Percentiles rank a stretch among this genome's conserved stretches.
Evolutionary conservation across 2,329 filamentous ascomycete genomes (phyloP).

Genomic region (Coniella lustricola): DNA sequence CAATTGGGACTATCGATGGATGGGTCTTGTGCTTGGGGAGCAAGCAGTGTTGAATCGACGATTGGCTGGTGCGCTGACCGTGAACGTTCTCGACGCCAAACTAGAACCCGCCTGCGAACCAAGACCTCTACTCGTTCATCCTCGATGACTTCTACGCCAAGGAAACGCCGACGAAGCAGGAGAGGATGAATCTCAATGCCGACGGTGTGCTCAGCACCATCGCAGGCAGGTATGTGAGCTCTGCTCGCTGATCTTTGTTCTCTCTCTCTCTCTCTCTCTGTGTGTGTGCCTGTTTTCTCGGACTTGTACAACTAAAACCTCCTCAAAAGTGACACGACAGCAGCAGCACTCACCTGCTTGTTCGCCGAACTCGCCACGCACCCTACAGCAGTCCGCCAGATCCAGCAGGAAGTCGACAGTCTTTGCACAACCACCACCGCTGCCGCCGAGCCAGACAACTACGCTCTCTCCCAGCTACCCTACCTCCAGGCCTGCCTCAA

Average conservation of each 20-base stretch:
- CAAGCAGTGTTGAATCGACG: too few species aligned
- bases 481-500: constrained; percentile 12
- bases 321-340: constrained; percentile 5
- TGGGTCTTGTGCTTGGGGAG: too few species aligned
- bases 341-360: constrained; percentile 7
- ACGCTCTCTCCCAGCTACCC: constrained; percentile 2
- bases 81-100: too few species aligned
- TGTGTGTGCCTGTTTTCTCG: too few species aligned
- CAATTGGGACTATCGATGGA: too few species aligned
- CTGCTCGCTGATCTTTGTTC: too few species aligned
- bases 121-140: constrained; percentile 10
- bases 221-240: constrained; percentile 10
- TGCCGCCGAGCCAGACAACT: constrained; percentile 4
- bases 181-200: constrained; percentile 3
- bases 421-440: background rate
- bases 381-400: background rate
- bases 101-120: constrained; percentile 8
- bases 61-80: too few species aligned
- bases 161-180: background rate
- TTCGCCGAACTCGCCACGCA: constrained; percentile 13
- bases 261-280: too few species aligned
- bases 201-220: constrained; percentile 6
- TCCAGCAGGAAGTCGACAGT: constrained; percentile 9
- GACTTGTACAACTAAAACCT: background rate
- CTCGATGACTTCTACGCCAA: constrained; percentile 8